These are phyloP conservation scores for Penicillium sp. DNA, from an alignment of 2,329 filamentous ascomycete species.

Conservation along the genomic window DNA sequence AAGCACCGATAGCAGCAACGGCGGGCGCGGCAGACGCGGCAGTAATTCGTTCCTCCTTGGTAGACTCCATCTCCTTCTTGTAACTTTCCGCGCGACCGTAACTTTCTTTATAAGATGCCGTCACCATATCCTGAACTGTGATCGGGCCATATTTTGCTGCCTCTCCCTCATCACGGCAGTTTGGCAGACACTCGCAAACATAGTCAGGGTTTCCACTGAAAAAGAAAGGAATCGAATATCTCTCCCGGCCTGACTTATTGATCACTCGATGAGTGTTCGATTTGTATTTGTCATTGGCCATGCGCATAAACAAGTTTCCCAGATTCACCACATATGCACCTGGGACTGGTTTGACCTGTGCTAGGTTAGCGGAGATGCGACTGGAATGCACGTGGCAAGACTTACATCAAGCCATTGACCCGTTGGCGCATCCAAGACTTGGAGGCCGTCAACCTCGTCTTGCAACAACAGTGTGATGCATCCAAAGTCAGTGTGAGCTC, in stretches of 20 bases:
- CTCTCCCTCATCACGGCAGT: constrained; percentile 40
- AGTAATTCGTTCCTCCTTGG: constrained; percentile 11
- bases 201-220: constrained; percentile 49
- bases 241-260: constrained; percentile 40
- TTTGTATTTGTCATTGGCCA: constrained; percentile 46
- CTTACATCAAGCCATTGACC: constrained; percentile 37
- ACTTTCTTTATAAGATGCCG: constrained; percentile 44
- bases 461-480: constrained; percentile 46
- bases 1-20: constrained; percentile 20
- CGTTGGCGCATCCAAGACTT: constrained; percentile 33
- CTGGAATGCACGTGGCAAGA: background rate
- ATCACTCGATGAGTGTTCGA: constrained; percentile 47
- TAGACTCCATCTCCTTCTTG: constrained; percentile 36
- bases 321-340: constrained; percentile 36
- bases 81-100: constrained; percentile 47
- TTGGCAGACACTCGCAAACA: constrained; percentile 45
- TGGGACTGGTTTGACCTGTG: constrained; percentile 27
- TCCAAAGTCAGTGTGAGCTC: constrained; percentile 49
- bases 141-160: constrained; percentile 44
- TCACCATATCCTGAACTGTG: constrained; percentile 45
- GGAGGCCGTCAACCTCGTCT: constrained; percentile 41
- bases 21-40: background rate
- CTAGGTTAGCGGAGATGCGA: background rate
- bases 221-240: constrained; percentile 47
- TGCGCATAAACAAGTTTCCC: constrained; percentile 45